Conservation (phyloP, 176 grass and related monocot genomes). For the Typha latifolia region DNA sequence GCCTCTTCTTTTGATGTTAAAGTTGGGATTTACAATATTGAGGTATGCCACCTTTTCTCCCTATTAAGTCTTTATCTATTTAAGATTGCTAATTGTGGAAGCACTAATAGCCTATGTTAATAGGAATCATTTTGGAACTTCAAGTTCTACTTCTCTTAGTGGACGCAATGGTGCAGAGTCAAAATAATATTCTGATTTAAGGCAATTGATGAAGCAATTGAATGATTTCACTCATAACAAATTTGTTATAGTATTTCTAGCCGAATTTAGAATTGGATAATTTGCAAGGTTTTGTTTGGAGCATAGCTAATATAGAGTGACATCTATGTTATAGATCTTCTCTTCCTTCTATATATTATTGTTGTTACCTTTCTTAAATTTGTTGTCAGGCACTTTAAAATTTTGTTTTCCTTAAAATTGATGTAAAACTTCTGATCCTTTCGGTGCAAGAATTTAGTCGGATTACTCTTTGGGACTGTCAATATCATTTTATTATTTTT, state of each 20-base stretch:
- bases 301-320: not conserved
- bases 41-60: constrained; percentile 38
- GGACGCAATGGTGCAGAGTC: too few relatives aligned
- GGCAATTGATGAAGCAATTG: not conserved
- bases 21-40: constrained; percentile 86
- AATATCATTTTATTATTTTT: not conserved
- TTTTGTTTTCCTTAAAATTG: too few relatives aligned
- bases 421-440: too few relatives aligned
- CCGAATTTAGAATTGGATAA: not conserved
- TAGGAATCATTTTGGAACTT: too few relatives aligned
- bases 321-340: not conserved
- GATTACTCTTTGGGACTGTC: not conserved
- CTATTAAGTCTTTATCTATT: too few relatives aligned
- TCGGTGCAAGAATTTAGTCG: too few relatives aligned
- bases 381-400: not conserved
- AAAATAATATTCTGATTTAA: too few relatives aligned
- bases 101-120: too few relatives aligned
- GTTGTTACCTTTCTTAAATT: not conserved
- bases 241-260: not conserved
- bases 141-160: too few relatives aligned
- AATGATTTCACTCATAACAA: not conserved
- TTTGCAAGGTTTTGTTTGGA: not conserved
- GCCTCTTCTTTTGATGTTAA: constrained; percentile 92
- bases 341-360: not conserved
- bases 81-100: too few relatives aligned